Percentiles rank a stretch among this genome's conserved stretches.
Evolutionary conservation across 2,329 filamentous ascomycete genomes (phyloP).

Genomic region (Fusarium lateritium): DNA sequence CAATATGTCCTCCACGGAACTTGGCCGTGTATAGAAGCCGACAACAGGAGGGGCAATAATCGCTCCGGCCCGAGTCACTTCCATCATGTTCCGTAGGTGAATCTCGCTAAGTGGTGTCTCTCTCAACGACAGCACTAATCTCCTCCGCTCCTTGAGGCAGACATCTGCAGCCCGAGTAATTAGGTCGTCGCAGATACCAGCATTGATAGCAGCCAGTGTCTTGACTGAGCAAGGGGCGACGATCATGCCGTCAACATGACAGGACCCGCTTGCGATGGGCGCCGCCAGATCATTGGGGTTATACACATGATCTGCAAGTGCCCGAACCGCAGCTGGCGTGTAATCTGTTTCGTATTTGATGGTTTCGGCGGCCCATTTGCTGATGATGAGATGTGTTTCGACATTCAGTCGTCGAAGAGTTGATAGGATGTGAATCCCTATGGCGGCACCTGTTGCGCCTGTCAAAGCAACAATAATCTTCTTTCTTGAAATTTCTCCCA

Average conservation of each 20-base stretch:
- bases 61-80: conserved; percentile 13
- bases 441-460: conserved; percentile 63
- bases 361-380: conserved; percentile 64
- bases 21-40: conserved; percentile 19
- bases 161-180: conserved; percentile 27
- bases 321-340: conserved; percentile 52
- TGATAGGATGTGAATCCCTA: conserved; percentile 59
- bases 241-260: conserved; percentile 29
- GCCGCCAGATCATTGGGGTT: conserved; percentile 61
- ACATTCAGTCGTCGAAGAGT: conserved; percentile 59
- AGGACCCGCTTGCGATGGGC: conserved; percentile 18
- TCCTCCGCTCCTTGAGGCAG: conserved; percentile 20
- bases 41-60: conserved; percentile 29
- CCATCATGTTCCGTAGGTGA: conserved; percentile 30
- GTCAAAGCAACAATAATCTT: conserved; percentile 65
- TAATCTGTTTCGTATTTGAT: conserved; percentile 63
- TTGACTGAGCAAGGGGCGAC: conserved; percentile 27
- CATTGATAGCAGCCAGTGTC: conserved; percentile 10
- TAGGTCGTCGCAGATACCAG: conserved; percentile 19
- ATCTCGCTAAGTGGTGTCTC: conserved; percentile 27
- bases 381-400: conserved; percentile 64
- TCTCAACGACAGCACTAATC: conserved; percentile 1
- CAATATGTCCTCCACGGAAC: conserved; percentile 18
- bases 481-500: conserved; percentile 11
- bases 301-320: conserved; percentile 58